Conservation (phyloP, 2,329 filamentous ascomycete genomes). For the Alternaria rosae region DNA sequence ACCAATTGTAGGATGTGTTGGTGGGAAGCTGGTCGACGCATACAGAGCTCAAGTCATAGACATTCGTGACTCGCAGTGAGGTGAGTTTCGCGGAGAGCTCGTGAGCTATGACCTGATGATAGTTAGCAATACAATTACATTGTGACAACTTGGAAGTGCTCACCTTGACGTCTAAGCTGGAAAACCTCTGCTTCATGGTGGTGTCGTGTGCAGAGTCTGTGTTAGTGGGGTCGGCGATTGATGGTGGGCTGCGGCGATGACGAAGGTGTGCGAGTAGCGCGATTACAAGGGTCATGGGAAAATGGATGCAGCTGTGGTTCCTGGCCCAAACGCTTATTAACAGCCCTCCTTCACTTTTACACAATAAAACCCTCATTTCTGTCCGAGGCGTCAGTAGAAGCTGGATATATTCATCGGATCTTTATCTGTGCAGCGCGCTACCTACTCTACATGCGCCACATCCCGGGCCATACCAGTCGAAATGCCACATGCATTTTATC, state of each 20-base stretch:
- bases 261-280: slow-evolving; percentile 33
- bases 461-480: slow-evolving; percentile 18
- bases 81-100: slow-evolving; percentile 83
- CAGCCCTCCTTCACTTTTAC: neutral
- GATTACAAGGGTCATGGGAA: slow-evolving; percentile 33
- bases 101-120: slow-evolving; percentile 81
- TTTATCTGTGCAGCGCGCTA: slow-evolving; percentile 11
- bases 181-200: slow-evolving; percentile 79
- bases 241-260: slow-evolving; percentile 37
- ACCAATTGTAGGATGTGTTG: slow-evolving; percentile 12
- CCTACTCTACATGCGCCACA: slow-evolving; percentile 18
- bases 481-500: slow-evolving; percentile 21
- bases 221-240: slow-evolving; percentile 28
- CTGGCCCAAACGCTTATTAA: slow-evolving; percentile 22
- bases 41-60: slow-evolving; percentile 91
- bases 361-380: neutral
- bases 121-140: neutral
- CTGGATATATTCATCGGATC: slow-evolving; percentile 8
- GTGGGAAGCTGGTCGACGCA: slow-evolving; percentile 13
- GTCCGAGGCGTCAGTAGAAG: slow-evolving; percentile 9
- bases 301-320: slow-evolving; percentile 15
- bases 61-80: slow-evolving; percentile 83
- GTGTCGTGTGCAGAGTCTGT: slow-evolving; percentile 40
- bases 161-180: slow-evolving; percentile 79
- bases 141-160: neutral